A percentile compares a stretch with the other conserved stretches of the same genome.
phyloP scores from a whole-genome alignment of 2,329 filamentous ascomycete species.

The Dactylellina drechsleri region DNA sequence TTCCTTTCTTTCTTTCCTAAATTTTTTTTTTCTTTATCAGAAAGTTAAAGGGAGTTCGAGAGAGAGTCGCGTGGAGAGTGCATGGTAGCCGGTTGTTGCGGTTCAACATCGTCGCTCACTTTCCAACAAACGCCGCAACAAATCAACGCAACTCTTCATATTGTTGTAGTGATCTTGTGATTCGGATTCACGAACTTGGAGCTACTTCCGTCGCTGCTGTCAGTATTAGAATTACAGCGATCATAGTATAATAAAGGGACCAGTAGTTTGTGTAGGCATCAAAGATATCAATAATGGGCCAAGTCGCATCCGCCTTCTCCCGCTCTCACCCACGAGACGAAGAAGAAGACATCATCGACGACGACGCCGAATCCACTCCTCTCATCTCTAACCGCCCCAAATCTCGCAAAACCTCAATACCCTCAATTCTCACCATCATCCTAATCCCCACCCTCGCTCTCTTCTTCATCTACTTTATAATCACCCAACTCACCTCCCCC shows the following conservation, averaged over 20 bases:
- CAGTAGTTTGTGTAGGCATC: too few species aligned
- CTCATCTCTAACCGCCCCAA: constrained; percentile 1
- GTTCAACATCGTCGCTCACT: background rate
- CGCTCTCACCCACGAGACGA: background rate
- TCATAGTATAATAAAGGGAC: too few species aligned
- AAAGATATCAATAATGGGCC: too few species aligned
- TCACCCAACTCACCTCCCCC: background rate
- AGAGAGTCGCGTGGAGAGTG: too few species aligned
- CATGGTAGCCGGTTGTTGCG: too few species aligned
- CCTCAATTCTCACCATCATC: background rate
- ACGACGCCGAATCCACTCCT: constrained; percentile 13
- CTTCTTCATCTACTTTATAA: constrained; percentile 26
- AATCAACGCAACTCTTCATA: constrained; percentile 5
- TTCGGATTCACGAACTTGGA: too few species aligned
- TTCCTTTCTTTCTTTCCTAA: background rate
- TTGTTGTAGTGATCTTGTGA: background rate
- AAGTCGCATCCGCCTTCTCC: too few species aligned
- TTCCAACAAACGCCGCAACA: constrained; percentile 18
- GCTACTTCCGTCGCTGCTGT: too few species aligned
- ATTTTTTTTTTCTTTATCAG: background rate
- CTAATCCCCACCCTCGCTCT: constrained; percentile 1
- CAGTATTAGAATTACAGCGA: too few species aligned
- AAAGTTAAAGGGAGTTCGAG: too few species aligned
- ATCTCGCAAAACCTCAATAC: too few species aligned
- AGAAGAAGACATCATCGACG: background rate